Evolutionary conservation across 345 rosid genomes (phyloP).

Genomic region (Eucalyptus regnans): DNA sequence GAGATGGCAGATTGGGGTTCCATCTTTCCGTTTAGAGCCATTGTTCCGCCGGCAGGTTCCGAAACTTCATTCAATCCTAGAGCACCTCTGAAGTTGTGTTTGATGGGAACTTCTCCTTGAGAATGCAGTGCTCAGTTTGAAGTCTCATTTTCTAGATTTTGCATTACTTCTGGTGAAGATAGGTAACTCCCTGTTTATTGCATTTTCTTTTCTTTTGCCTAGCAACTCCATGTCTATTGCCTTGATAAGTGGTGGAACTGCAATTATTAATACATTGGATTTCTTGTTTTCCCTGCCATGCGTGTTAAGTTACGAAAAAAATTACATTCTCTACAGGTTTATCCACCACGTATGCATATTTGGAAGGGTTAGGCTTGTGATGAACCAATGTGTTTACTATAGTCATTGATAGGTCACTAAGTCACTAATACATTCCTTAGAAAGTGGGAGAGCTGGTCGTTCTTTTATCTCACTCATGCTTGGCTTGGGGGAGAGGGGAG

Average conservation of each 20-base stretch:
- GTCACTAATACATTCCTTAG: neutral
- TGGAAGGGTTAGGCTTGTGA: neutral
- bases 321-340: neutral
- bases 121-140: neutral
- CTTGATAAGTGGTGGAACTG: neutral
- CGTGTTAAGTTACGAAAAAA: neutral
- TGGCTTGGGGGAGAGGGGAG: neutral
- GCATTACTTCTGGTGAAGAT: neutral
- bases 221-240: neutral
- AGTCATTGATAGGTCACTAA: neutral
- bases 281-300: neutral
- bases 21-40: slow-evolving; percentile 94
- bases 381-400: neutral
- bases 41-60: slow-evolving; percentile 78
- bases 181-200: neutral
- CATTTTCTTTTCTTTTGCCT: neutral
- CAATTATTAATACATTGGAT: neutral
- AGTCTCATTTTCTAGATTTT: neutral
- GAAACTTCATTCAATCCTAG: slow-evolving; percentile 69
- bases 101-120: neutral
- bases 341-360: neutral
- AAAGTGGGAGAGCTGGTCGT: neutral
- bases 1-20: slow-evolving; percentile 91
- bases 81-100: slow-evolving; percentile 35
- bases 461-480: neutral